Conservation (phyloP, 805 yeast genomes). For the Myxozyma neglecta region DNA sequence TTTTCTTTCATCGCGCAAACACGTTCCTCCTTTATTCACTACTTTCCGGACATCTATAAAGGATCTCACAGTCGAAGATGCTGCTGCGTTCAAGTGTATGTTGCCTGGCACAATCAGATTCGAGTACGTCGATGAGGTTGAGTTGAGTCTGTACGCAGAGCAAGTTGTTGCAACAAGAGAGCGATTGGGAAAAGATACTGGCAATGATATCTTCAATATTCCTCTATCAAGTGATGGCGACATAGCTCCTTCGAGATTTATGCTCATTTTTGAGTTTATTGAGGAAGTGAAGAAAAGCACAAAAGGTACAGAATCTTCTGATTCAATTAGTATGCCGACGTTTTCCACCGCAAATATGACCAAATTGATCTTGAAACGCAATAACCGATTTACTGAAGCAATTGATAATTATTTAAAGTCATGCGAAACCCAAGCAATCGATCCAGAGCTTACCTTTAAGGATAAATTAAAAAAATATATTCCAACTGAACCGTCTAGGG, state of each 20-base stretch:
- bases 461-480: conserved; percentile 2
- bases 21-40: conserved; percentile 58
- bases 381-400: conserved; percentile 10
- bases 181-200: conserved; percentile 10
- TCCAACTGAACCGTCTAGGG: conserved; percentile 6
- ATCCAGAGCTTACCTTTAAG: conserved; percentile 19
- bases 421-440: conserved; percentile 7
- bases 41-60: conserved; percentile 55
- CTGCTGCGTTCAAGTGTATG: conserved; percentile 17
- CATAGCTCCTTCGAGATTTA: not conserved
- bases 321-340: conserved; percentile 22
- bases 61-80: conserved; percentile 32
- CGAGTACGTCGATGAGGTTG: conserved; percentile 27
- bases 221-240: not conserved
- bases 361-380: conserved; percentile 20
- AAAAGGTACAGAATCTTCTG: not conserved
- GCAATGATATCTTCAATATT: conserved; percentile 23
- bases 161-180: not conserved
- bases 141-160: conserved; percentile 22
- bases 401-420: conserved; percentile 7
- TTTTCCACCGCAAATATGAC: conserved; percentile 25
- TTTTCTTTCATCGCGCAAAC: conserved; percentile 60
- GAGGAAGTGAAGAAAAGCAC: conserved; percentile 13
- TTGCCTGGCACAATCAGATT: conserved; percentile 20
- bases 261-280: conserved; percentile 25